Conservation (phyloP, 352 stramenopile genomes). For the Phytopythium montanum region DNA sequence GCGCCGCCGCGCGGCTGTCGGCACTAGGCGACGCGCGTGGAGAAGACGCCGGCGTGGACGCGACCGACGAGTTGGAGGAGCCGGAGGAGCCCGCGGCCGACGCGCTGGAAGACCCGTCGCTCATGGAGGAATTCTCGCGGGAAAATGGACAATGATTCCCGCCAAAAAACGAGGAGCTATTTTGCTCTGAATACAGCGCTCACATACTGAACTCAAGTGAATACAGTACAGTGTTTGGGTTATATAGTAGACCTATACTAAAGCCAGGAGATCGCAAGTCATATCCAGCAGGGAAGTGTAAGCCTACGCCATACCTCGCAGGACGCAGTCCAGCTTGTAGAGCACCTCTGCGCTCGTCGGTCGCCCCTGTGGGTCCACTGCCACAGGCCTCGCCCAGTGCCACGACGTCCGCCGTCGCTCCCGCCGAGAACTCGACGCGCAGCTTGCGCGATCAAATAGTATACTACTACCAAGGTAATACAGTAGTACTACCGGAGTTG, state of each 20-base stretch:
- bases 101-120: not conserved
- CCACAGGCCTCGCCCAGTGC: conserved; percentile 19
- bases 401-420: conserved; percentile 6
- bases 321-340: conserved; percentile 30
- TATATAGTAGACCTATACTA: no score
- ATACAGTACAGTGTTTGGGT: no score
- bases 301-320: conserved; percentile 10
- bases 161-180: not conserved
- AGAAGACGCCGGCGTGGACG: not conserved
- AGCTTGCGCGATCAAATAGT: no score
- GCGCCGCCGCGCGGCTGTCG: not conserved
- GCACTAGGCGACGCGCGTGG: not conserved
- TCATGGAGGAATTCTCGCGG: not conserved
- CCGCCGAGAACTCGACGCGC: conserved; percentile 26
- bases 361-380: conserved; percentile 19
- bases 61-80: not conserved
- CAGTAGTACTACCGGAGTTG: no score
- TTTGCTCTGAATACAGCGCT: not conserved
- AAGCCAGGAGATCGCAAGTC: no score
- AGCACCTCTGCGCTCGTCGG: conserved; percentile 27
- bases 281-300: no score
- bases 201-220: not conserved
- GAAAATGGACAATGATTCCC: not conserved
- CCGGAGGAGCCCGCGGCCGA: no score
- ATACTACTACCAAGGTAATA: no score